Percentiles rank a stretch among this genome's conserved stretches.
phyloP scores from a whole-genome alignment of 495 filamentous ascomycete species.

The Aspergillus sclerotiicarbonarius region DNA sequence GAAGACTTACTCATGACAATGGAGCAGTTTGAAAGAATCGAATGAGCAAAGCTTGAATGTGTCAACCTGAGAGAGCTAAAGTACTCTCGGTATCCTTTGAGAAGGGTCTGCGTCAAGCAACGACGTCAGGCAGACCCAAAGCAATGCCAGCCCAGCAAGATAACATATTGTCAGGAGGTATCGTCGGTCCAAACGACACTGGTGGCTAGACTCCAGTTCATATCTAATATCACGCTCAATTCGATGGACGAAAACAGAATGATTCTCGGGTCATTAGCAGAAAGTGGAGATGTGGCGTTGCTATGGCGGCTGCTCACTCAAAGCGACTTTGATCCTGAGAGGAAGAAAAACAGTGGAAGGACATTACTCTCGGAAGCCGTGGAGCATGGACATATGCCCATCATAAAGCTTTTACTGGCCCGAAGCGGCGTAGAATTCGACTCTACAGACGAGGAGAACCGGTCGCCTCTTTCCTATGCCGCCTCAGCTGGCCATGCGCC shows the following conservation, averaged over 20 bases:
- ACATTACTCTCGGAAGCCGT: constrained; percentile 9
- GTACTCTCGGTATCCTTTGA: constrained; percentile 1
- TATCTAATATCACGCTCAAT: no score
- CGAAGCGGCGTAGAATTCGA: constrained; percentile 4
- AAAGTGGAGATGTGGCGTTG: neutral
- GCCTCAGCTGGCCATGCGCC: neutral
- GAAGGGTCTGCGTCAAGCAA: constrained; percentile 3
- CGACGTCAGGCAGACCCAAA: no score
- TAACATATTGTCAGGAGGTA: no score
- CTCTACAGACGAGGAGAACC: neutral
- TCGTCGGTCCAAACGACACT: no score
- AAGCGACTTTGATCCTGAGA: neutral
- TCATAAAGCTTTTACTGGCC: constrained; percentile 2
- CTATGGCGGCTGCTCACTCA: constrained; percentile 4
- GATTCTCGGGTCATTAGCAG: no score
- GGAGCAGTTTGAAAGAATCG: constrained; percentile 1
- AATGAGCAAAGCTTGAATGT: neutral
- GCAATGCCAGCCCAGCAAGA: no score
- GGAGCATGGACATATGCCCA: constrained; percentile 4
- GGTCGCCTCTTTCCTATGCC: constrained; percentile 1
- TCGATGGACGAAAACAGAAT: no score
- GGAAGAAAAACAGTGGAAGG: neutral
- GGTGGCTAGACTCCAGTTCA: no score
- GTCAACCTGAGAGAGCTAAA: neutral
- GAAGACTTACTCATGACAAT: constrained; percentile 5